Conservation (phyloP, 2,329 filamentous ascomycete genomes). For the Lachnellula hyalina region DNA sequence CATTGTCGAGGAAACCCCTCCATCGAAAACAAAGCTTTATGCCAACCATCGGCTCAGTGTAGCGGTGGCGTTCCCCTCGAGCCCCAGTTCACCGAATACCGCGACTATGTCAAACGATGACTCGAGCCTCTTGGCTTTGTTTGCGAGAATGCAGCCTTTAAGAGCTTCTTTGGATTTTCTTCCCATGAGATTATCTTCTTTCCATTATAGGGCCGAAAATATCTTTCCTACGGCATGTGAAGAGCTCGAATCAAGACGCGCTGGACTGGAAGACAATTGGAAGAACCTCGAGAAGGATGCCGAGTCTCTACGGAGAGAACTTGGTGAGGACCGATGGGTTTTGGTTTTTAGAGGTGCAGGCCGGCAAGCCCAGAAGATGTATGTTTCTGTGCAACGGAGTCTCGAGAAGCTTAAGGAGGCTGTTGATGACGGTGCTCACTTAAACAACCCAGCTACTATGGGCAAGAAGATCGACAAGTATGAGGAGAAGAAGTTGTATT, state of each 20-base stretch:
- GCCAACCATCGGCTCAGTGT: constrained; percentile 65
- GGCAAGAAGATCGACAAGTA: constrained; percentile 87
- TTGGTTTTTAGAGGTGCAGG: constrained; percentile 92
- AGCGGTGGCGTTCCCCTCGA: constrained; percentile 56
- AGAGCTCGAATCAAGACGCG: constrained; percentile 72
- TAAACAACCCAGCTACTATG: constrained; percentile 65
- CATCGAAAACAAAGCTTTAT: constrained; percentile 45
- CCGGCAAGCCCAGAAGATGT: constrained; percentile 91
- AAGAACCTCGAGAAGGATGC: constrained; percentile 85
- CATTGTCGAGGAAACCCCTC: constrained; percentile 82
- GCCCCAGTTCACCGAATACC: constrained; percentile 55
- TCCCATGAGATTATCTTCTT: constrained; percentile 87
- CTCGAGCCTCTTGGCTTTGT: constrained; percentile 79
- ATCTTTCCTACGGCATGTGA: constrained; percentile 88
- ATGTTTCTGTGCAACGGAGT: constrained; percentile 87
- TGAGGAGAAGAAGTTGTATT: constrained; percentile 91
- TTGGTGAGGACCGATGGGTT: constrained; percentile 95
- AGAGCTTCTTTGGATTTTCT: constrained; percentile 91
- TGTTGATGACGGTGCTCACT: constrained; percentile 67
- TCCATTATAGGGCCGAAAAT: constrained; percentile 68
- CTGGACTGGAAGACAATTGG: constrained; percentile 76
- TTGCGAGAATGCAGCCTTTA: constrained; percentile 91
- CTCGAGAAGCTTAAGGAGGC: constrained; percentile 75
- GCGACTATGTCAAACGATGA: constrained; percentile 67
- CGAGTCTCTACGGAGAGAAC: constrained; percentile 79